Percentiles rank a stretch among this genome's conserved stretches.
phyloP scores from a whole-genome alignment of 169 alveolate genomes.

The Eimeria zaria region DNA sequence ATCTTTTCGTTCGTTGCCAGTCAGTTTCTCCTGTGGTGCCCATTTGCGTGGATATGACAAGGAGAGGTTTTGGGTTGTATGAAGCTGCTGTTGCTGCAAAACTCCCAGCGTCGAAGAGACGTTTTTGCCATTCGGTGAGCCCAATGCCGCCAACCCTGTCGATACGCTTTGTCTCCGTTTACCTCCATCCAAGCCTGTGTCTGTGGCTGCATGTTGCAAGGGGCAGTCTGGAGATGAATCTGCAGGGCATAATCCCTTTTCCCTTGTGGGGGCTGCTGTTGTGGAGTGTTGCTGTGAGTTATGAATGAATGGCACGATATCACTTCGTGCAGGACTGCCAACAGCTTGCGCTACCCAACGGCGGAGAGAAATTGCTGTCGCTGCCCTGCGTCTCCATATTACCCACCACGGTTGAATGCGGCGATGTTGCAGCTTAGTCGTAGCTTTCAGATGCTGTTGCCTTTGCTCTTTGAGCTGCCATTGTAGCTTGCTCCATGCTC shows the following conservation, averaged over 20 bases:
- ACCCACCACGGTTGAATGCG: slow-evolving; percentile 30
- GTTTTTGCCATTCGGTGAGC: background rate
- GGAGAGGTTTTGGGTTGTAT: background rate
- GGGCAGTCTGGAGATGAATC: background rate
- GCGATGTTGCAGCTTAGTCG: background rate
- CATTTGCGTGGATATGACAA: background rate
- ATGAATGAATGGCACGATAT: background rate
- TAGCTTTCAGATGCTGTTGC: background rate
- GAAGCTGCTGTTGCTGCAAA: background rate
- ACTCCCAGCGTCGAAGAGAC: background rate
- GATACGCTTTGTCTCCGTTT: background rate
- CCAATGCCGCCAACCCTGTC: background rate
- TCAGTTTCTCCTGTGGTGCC: background rate
- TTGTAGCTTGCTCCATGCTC: slow-evolving; percentile 27
- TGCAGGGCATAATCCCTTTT: background rate
- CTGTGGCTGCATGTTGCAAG: background rate
- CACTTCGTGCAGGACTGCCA: background rate
- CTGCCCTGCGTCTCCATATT: slow-evolving; percentile 66
- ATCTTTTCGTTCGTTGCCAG: background rate
- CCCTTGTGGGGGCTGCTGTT: background rate
- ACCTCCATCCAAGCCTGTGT: background rate
- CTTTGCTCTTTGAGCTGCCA: background rate
- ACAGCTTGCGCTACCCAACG: slow-evolving; percentile 66
- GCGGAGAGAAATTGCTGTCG: slow-evolving; percentile 49
- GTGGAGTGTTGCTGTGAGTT: background rate